Evolutionary conservation across 2,329 filamentous ascomycete species (phyloP).

Genomic region (Diaporthe nobilis): DNA sequence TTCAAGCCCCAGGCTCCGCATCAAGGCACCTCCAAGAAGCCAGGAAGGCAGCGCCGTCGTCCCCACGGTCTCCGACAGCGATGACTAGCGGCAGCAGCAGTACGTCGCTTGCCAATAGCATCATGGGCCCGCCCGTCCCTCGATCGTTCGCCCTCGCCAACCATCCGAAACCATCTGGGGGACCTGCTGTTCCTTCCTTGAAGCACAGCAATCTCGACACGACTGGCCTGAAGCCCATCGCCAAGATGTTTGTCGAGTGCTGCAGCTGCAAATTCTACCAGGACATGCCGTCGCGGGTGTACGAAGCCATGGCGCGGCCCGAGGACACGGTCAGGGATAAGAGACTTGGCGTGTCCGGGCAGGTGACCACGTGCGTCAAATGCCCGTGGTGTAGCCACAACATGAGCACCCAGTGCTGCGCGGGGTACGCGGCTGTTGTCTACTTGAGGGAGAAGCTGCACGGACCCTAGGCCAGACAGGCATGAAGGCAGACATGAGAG

Average conservation of each 20-base stretch:
- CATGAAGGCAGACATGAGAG: conserved; percentile 33
- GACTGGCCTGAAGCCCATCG: conserved; percentile 57
- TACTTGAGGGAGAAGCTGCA: conserved; percentile 76
- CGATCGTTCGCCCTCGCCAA: conserved; percentile 35
- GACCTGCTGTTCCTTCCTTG: conserved; percentile 17
- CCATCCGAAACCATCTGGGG: conserved; percentile 17
- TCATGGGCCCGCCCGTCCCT: conserved; percentile 33
- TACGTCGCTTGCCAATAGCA: conserved; percentile 33
- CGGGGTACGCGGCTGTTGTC: conserved; percentile 77
- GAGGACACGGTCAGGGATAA: conserved; percentile 67
- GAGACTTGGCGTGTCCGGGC: conserved; percentile 66
- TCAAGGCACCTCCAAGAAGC: conserved; percentile 55
- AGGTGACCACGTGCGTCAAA: conserved; percentile 72
- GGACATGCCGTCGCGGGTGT: conserved; percentile 75
- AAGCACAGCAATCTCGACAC: conserved; percentile 40
- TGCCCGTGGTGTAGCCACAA: conserved; percentile 81
- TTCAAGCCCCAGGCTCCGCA: conserved; percentile 47
- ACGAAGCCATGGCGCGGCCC: conserved; percentile 75
- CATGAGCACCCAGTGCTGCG: conserved; percentile 78
- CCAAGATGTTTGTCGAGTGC: conserved; percentile 77
- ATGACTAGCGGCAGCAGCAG: conserved; percentile 28
- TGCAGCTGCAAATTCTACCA: conserved; percentile 76
- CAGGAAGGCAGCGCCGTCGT: conserved; percentile 50
- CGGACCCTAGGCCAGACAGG: conserved; percentile 33
- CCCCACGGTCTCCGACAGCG: conserved; percentile 43